Base-by-base conservation (phyloP, 1,284 basidiomycete species). In the Microstroma glucosiphilum region DNA sequence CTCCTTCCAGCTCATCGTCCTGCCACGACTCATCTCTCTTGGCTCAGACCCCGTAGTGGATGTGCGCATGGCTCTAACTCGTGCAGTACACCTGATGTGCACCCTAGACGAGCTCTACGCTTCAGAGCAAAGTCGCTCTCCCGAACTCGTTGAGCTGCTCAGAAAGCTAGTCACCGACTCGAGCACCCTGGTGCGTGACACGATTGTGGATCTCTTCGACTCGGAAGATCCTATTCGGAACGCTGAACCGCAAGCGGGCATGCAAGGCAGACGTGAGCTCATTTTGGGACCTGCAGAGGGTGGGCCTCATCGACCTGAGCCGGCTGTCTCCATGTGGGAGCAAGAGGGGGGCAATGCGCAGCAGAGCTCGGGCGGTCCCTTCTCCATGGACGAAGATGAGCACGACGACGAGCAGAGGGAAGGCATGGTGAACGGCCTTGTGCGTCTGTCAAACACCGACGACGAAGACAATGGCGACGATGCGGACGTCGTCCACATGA, bases 51-150 rank as follows among this genome's bases (percentile, higher is more conserved):
- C 75, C n/a, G 86, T 96, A 25, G 83, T 91, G 57, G 92, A 92
- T 71, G 91, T 97, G 55, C 85, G 92, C 49, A 90, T 96, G 62
- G 88, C 86, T 7, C 83, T 93, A 1, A 88, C 92, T 13, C 85
- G 89, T 53, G 82, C 89, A 40, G 80, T 86, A 21, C 84, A 84
- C 43, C 77, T 81, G 49, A 79, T 88, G 57, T 84, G 82, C 69
- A 82, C 86, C 85, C 76, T 62, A 40, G 66, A 76, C 61, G 67
- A 69, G 69, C 71, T 79, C 17, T 79, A 78, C 60, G 72, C 74
- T 9, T 63, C 69, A 40, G 60, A 71, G 0, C 67, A 75, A 40
- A 70, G 70, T n/a, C 68, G 75, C 13, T 64, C 64, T 0, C 53
- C 67, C 2, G 62, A 64, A 4, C 63, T 80, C 13, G 61, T 65